Evolutionary conservation across 345 rosid genomes (phyloP), one percentile per base, ranked within the genome.

Genomic region (Populus euphratica): DNA sequence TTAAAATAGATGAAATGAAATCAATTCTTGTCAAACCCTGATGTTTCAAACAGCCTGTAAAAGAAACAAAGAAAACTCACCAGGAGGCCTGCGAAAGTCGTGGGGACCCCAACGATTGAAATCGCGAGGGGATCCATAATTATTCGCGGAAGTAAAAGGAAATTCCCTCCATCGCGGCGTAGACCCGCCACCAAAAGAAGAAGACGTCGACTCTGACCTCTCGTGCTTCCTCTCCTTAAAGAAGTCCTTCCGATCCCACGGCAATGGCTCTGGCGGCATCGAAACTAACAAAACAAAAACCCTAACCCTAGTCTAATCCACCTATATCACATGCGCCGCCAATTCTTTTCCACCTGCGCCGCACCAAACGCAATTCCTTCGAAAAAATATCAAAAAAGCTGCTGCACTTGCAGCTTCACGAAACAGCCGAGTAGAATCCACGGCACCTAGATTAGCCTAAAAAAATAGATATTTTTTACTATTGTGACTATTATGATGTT

Each of bases 231-330:
- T 87, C 83, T 91, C 96, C 88, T 86, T 91, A 77, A 84, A 86
- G 82, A 89, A 88, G 77, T 91, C 97, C 83, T 92, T 93, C 90
- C 97, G 96, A 88, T 92, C 97, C 94, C 87, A 91, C 73, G 95
- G 91, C 80, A 85, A 87, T 83, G 95, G 92, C 87, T 96, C 97
- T 54, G 92, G 90, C 91, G 99, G 98, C 99, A 94, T 96, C 85
- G 89, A 91, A 70, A 63, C 75, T 43, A 49, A 39, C 25, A 65
- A 59, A 47, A 62, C 20, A 36, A 77, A 73, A 70, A 70, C 76
- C 76, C 71, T 73, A 70, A 41, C 79, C 76, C 85, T 78, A 82
- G 68, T 70, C 49, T 21, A 38, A 52, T 7, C 73, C 39, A 29
- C 33, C 35, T 59, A n/a, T 56, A 70, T 20, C 33, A 29, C 47